A percentile compares a stretch with the other conserved stretches of the same genome.
These are phyloP conservation scores for Sporothrix pseudoabietina DNA, from an alignment of 2,329 filamentous ascomycete genomes.

Conservation along the genomic window DNA sequence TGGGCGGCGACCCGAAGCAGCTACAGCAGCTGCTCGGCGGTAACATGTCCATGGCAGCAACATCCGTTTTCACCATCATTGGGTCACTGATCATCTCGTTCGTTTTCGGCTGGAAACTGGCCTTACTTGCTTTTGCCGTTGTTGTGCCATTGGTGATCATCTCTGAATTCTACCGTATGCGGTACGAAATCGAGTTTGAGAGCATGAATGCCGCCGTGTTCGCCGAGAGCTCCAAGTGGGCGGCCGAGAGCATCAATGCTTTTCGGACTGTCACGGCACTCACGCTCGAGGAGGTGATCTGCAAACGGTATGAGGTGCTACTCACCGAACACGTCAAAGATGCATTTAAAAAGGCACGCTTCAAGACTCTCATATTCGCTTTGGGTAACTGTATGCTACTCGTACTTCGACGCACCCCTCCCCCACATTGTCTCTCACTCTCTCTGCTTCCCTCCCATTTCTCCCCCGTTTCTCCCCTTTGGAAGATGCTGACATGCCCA, in stretches of 20 bases:
- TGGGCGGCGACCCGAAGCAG: conserved; percentile 59
- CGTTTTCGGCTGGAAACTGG: conserved; percentile 74
- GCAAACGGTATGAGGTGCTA: conserved; percentile 43
- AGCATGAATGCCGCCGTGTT: conserved; percentile 60
- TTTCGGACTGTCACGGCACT: conserved; percentile 64
- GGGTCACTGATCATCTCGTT: conserved; percentile 68
- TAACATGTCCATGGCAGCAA: conserved; percentile 64
- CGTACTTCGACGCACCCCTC: neutral
- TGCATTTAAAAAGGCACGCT: conserved; percentile 60
- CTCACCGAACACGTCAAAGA: conserved; percentile 42
- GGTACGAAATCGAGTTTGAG: conserved; percentile 60
- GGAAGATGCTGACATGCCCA: neutral
- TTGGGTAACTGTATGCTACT: conserved; percentile 48
- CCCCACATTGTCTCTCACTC: no score
- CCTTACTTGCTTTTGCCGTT: conserved; percentile 55
- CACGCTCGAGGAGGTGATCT: conserved; percentile 62
- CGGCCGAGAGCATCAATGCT: conserved; percentile 62
- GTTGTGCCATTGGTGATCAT: conserved; percentile 42
- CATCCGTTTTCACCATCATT: conserved; percentile 65
- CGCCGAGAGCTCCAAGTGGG: conserved; percentile 63
- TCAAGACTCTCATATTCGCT: conserved; percentile 66
- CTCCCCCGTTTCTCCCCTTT: neutral
- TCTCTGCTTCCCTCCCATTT: neutral
- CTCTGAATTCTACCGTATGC: conserved; percentile 49
- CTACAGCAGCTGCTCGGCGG: conserved; percentile 63